phyloP scores from a whole-genome alignment of 108 stramenopile genomes.

The Discostella stelligeroides region DNA sequence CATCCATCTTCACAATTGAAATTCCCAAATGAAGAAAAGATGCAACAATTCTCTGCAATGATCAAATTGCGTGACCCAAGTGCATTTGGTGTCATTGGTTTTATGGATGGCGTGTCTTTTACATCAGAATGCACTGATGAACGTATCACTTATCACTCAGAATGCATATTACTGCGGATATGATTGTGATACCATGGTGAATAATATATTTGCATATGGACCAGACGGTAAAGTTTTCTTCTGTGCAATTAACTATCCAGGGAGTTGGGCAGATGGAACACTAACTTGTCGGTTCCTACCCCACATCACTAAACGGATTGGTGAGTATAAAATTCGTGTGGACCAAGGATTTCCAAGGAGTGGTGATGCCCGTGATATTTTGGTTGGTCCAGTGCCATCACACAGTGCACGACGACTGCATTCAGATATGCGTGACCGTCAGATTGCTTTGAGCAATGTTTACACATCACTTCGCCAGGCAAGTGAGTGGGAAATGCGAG shows the following conservation, averaged over 20 bases:
- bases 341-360: slow-evolving; percentile 12
- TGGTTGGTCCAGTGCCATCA: no score
- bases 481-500: no score
- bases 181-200: no score
- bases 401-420: no score
- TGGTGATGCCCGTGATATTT: slow-evolving; percentile 1
- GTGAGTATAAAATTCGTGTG: slow-evolving; percentile 19
- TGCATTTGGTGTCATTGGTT: slow-evolving; percentile 3
- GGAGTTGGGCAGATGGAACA: slow-evolving; percentile 12
- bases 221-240: no score
- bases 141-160: slow-evolving; percentile 4
- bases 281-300: slow-evolving; percentile 1
- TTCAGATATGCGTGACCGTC: no score
- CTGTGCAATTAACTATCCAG: no score
- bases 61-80: neutral
- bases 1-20: slow-evolving; percentile 5
- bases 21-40: slow-evolving; percentile 23
- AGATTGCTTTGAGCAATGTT: no score
- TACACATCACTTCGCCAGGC: no score
- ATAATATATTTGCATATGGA: no score
- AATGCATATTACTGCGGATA: no score
- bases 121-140: neutral
- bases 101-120: slow-evolving; percentile 22
- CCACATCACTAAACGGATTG: slow-evolving; percentile 5
- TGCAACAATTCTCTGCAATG: neutral